These are phyloP conservation scores for Aureobasidium sp. DNA, from an alignment of 2,329 filamentous ascomycete genomes.

Conservation along the genomic window DNA sequence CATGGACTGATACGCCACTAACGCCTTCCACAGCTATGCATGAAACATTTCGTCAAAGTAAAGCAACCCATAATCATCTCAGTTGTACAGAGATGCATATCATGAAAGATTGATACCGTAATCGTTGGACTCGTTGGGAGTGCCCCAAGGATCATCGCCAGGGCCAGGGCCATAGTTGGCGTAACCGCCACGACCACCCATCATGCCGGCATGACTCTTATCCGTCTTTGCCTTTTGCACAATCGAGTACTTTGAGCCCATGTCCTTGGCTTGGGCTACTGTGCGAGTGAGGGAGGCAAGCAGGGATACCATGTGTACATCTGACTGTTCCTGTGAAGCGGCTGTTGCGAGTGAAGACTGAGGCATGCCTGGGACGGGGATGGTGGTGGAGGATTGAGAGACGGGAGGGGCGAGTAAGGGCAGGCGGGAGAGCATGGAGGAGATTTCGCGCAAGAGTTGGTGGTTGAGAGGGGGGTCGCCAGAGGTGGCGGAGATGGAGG, in stretches of 20 bases:
- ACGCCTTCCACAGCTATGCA: background rate
- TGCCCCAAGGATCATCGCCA: background rate
- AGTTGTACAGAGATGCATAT: background rate
- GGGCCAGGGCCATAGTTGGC: background rate
- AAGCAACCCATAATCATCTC: background rate
- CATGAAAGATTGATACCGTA: background rate
- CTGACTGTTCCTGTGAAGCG: slow-evolving; percentile 69
- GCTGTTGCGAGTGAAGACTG: slow-evolving; percentile 21
- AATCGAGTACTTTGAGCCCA: slow-evolving; percentile 64
- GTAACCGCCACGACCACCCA: background rate
- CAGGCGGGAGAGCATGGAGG: slow-evolving; percentile 75
- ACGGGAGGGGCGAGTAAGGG: slow-evolving; percentile 76
- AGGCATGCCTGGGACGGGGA: slow-evolving; percentile 56
- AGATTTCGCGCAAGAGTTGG: slow-evolving; percentile 77
- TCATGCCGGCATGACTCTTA: slow-evolving; percentile 24
- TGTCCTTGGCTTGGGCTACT: slow-evolving; percentile 61
- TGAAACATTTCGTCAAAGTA: background rate
- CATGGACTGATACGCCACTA: background rate
- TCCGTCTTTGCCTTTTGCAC: slow-evolving; percentile 35
- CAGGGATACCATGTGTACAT: slow-evolving; percentile 71
- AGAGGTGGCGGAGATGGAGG: slow-evolving; percentile 29
- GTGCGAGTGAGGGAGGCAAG: slow-evolving; percentile 69
- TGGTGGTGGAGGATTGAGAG: slow-evolving; percentile 54
- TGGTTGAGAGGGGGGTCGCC: slow-evolving; percentile 45
- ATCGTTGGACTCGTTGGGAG: background rate